Evolutionary conservation across 768 basidiomycete genomes (phyloP), one percentile per base, ranked within the genome.

Genomic region (Xanthoconium stramineum): DNA sequence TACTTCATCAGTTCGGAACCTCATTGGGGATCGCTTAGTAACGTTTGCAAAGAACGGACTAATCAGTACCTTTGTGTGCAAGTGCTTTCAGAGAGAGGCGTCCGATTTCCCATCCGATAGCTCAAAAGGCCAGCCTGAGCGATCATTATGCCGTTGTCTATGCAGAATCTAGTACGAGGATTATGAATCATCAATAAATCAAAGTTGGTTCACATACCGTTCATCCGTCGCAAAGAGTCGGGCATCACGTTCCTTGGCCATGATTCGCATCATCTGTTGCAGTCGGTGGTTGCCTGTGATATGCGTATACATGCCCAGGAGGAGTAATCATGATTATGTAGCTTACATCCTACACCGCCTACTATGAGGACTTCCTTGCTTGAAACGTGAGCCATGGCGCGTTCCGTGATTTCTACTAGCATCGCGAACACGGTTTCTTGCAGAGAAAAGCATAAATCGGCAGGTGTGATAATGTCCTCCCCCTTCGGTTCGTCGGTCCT

Each of bases 81-180:
- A 35, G 84, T 89, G 52, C 88, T 94, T 66, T 96, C 83, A 29
- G 80, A 70, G 30, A 98, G 67, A 3, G 88, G 80, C 0, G 94
- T 98, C 46, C 74, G 72, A 58, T 85, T 80, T 28, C 96, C 97
- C 94, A 95, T 98, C 3, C 97, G 82, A 70, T 84, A 94, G 59
- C 87, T 85, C 37, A 99, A 78, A 30, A 99, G 80, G 6, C 97
- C 97, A 7, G 97, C 97, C 67, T 99, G 97, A 3, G 97, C 96
- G 52, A 99, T 98, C 97, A 99, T 99, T 63, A 98, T 96, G 1
- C 97, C 97, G 63, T 99, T 99, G 71, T 99, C 97, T 57, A 99
- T 98, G 73, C 97, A 98, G 72, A 96, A 98, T 52, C 95, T 96
- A 63, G n/a, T n/a, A 20, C 38, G 44, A 42, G 19, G 19, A 10